Evolutionary conservation across 1,284 basidiomycete genomes (phyloP).

Genomic region (Puccinia brachypodii): DNA sequence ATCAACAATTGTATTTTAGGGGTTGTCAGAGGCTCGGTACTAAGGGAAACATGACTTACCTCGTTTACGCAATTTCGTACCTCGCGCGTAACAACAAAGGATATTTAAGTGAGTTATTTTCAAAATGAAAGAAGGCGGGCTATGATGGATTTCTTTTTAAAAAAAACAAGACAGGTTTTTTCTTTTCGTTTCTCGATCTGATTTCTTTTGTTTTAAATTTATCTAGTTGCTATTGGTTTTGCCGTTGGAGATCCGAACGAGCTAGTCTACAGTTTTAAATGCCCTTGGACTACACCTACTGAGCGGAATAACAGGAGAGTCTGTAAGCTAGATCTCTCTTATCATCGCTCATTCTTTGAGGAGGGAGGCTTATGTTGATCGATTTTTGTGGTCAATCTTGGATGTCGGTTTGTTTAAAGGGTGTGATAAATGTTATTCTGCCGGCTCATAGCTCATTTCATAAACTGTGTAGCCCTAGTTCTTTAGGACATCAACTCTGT

Average conservation of each 20-base stretch:
- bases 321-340: neutral
- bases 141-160: neutral
- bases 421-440: neutral
- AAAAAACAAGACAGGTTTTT: neutral
- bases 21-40: neutral
- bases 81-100: neutral
- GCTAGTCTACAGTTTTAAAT: neutral
- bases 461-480: no score
- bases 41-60: neutral
- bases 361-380: neutral
- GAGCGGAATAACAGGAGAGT: neutral
- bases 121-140: neutral
- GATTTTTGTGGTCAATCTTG: no score
- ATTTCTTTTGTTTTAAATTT: neutral
- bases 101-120: neutral
- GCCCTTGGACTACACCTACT: neutral
- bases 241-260: neutral
- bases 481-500: no score
- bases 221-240: neutral
- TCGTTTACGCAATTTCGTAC: constrained; percentile 2
- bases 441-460: no score
- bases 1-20: neutral
- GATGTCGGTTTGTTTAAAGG: neutral
- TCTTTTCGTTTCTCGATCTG: no score
- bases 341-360: neutral